Evolutionary conservation across 129 eudicot species (phyloP).

Genomic region (Flaveria robusta): DNA sequence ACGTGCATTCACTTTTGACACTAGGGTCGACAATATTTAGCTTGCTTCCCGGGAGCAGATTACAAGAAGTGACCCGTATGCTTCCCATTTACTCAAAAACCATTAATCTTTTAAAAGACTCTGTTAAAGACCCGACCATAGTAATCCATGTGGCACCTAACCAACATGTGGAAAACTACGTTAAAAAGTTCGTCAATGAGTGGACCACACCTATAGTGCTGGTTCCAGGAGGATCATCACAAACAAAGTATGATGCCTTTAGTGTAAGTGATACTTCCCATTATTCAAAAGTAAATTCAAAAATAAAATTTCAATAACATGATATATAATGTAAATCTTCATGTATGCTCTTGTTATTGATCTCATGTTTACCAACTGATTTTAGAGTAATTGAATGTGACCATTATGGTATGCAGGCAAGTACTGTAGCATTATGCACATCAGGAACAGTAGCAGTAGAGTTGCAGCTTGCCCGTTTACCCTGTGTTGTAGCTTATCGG

Average conservation of each 20-base stretch:
- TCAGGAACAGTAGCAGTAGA: conserved; percentile 97
- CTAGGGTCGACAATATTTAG: conserved; percentile 59
- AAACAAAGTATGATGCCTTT: conserved; percentile 63
- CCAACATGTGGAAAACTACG: conserved; percentile 61
- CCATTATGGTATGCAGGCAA: conserved; percentile 57
- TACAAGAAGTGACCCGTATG: conserved; percentile 93
- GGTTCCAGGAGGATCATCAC: conserved; percentile 61
- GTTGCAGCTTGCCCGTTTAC: conserved; percentile 87
- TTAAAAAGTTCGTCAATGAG: conserved; percentile 39
- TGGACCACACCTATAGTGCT: conserved; percentile 60
- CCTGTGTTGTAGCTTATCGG: conserved; percentile 95
- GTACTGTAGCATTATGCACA: conserved; percentile 82
- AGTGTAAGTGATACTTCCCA: conserved; percentile 47
- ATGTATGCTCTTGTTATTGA: background rate
- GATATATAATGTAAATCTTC: background rate
- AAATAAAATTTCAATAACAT: background rate
- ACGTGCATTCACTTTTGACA: conserved; percentile 13
- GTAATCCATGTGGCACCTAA: conserved; percentile 89
- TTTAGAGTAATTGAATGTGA: background rate
- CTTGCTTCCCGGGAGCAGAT: conserved; percentile 94
- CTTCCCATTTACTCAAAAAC: conserved; percentile 72
- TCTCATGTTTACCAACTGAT: background rate
- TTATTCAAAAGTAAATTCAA: background rate
- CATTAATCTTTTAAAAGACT: conserved; percentile 50
- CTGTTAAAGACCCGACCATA: conserved; percentile 48